These are phyloP conservation scores for Gonapodya sp. DNA, from an alignment of 192 early-diverging fungal species.

Conservation along the genomic window DNA sequence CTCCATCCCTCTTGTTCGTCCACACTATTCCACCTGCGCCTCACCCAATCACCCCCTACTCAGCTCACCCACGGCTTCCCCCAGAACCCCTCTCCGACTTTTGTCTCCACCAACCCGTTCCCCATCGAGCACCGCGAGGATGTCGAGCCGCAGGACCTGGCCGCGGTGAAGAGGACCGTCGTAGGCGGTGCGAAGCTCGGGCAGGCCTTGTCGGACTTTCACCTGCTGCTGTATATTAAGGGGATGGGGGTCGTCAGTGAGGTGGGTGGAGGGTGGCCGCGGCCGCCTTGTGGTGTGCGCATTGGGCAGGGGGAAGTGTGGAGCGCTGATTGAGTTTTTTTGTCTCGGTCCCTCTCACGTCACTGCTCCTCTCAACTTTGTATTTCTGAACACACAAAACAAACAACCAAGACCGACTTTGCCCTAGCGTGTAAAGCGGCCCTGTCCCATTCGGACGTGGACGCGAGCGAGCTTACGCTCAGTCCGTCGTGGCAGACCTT, in stretches of 20 bases:
- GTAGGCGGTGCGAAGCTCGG: constrained; percentile 30
- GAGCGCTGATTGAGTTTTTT: background rate
- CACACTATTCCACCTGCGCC: too few relatives aligned
- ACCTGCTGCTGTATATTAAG: constrained; percentile 64
- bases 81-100: constrained; percentile 61
- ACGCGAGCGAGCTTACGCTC: constrained; percentile 41
- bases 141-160: constrained; percentile 44
- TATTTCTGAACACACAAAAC: too few relatives aligned
- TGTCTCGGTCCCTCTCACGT: background rate
- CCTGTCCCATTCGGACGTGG: constrained; percentile 14
- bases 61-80: constrained; percentile 84
- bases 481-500: constrained; percentile 63
- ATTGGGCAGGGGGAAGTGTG: too few relatives aligned
- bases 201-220: constrained; percentile 69
- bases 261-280: constrained; percentile 15
- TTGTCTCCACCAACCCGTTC: constrained; percentile 49
- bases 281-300: too few relatives aligned
- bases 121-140: constrained; percentile 71
- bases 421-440: constrained; percentile 16
- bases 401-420: constrained; percentile 25
- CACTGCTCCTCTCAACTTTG: too few relatives aligned
- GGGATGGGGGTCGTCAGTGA: constrained; percentile 53
- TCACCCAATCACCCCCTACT: too few relatives aligned
- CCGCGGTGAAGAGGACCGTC: constrained; percentile 45
- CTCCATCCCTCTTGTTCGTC: too few relatives aligned